These are phyloP conservation scores for Populus ilicifolia DNA, from an alignment of 345 rosid species.

Conservation along the genomic window DNA sequence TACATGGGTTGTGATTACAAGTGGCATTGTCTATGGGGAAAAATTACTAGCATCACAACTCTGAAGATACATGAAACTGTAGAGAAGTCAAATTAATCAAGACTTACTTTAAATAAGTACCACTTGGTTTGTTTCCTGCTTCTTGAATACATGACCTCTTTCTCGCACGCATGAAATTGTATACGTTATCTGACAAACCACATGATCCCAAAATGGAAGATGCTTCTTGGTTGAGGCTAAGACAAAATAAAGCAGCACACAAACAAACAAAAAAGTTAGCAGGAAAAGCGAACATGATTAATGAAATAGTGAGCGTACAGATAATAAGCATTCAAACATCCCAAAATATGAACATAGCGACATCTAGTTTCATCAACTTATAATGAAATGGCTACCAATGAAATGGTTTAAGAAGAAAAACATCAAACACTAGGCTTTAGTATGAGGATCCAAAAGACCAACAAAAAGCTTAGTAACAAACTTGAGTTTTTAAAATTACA, in stretches of 20 bases:
- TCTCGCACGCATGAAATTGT: constrained; percentile 51
- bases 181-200: constrained; percentile 67
- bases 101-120: constrained; percentile 61
- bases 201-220: constrained; percentile 53
- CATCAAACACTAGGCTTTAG: not conserved
- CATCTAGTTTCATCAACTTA: not conserved
- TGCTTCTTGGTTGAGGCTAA: constrained; percentile 67
- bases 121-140: constrained; percentile 29
- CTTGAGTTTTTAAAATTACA: not conserved
- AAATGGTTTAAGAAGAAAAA: not conserved
- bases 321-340: not conserved
- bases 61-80: not conserved
- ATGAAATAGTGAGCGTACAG: not conserved
- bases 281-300: not conserved
- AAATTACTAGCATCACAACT: not conserved
- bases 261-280: not conserved
- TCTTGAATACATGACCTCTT: constrained; percentile 47
- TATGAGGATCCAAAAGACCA: not conserved
- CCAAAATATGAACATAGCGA: not conserved
- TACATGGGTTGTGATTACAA: not conserved
- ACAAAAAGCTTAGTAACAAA: not conserved
- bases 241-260: not conserved
- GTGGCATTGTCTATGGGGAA: not conserved
- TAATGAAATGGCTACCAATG: not conserved
- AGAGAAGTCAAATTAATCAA: not conserved